Base-by-base conservation (phyloP, 179 eudicot species). In the Camellia oleifera region DNA sequence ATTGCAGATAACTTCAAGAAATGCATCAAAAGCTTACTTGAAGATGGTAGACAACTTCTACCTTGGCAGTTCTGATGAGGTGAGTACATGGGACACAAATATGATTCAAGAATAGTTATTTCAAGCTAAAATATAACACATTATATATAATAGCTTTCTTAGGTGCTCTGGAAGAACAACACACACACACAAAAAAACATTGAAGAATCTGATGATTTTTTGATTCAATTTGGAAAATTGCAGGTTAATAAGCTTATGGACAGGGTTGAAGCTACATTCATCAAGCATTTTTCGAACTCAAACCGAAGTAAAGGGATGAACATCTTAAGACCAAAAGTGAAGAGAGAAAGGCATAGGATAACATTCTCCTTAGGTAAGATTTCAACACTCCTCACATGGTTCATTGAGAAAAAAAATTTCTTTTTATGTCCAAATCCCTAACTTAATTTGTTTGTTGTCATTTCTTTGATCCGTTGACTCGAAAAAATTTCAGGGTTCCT, bases 281-380 rank as follows among this genome's bases (percentile, higher is more conserved):
- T 84, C 8, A 84, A 81, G 77, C 86, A 81, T 40, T 84, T 84
- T 42, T 50, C 81, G 26, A 78, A 84, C 60, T 63, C 63, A 12
- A 81, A 84, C 40, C 77, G 82, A 2, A 45, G 82, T 17, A 76
- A 75, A 78, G 86, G 82, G 42, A 81, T 81, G 82, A 50, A 72
- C 9, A n/a, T 69, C 20, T 78, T 84, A 53, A 84, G 87, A 75
- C 82, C 84, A 6, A 63, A 71, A 50, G 58, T 46, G 54, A 84
- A 75, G 63, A 81, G 71, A 56, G 82, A 84, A 57, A 81, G 44
- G 61, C 87, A 84, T 66, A 53, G 74, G 60, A 42, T 65, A 4
- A 67, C 84, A 69, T 84, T 84, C 74, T 78, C 64, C 44, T 18
- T 58, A 44, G 86, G 86, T 84, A 73, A 42, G 52, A 23, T 54